Evolutionary conservation across 768 basidiomycete genomes (phyloP), one percentile per base, ranked within the genome.

Genomic region (Daedaleopsis sinensis): DNA sequence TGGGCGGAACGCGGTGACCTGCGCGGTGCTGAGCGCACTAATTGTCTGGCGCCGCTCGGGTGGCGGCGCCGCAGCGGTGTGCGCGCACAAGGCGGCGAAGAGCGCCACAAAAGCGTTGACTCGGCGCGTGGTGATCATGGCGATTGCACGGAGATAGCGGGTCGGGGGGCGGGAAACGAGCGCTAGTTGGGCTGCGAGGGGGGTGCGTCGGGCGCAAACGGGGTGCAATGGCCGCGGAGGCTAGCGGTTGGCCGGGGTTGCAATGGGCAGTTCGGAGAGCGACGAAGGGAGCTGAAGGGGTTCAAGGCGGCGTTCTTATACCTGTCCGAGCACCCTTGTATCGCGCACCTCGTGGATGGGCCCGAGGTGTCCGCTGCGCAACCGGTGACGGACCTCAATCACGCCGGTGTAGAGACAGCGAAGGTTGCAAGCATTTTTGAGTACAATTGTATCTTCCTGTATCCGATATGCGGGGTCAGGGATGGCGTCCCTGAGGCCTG

Each of bases 1-100:
- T 23, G 71, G 74, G 52, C 50, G 65, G 66, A 68, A 75, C 1
- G 58, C 32, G 3, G 57, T 36, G 58, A 76, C 65, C 62, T 72
- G 66, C 4, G 61, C 15, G 7, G 67, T 36, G 11, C 53, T 50
- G 19, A 74, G 66, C 11, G 70, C 48, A 7, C 71, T 63, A 52
- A 74, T 65, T 16, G 57, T 42, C 57, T 70, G 65, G 4, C 64
- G 48, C 23, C 50, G 13, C 9, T 36, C 39, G 4, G 64, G 57
- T 5, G 58, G 43, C 3, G 58, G 54, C 0, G 24, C 13, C n/a
- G 68, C 65, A 23, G 52, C 37, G 0, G 50, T n/a, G 0, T 19
- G 50, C 52, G 12, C 52, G 11, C 37, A 23, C 16, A 53, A 37
- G 36, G 52, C 21, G 37, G 19, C 36, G 8, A 53, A 16, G 36